A percentile compares a stretch with the other conserved stretches of the same genome.
phyloP scores from a whole-genome alignment of 108 stramenopile genomes.

The Fragilaria radians region DNA sequence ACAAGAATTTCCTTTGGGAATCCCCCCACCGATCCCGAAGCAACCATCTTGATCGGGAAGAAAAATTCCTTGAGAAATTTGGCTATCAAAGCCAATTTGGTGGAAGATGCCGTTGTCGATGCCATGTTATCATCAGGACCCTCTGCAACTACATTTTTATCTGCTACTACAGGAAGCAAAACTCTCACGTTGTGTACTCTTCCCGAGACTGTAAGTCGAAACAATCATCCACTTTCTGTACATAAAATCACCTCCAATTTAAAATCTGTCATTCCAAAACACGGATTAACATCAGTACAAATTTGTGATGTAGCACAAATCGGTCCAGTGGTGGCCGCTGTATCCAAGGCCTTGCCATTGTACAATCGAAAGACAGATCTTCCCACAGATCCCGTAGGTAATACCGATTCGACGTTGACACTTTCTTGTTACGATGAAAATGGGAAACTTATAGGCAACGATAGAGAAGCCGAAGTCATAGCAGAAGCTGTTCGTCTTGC shows the following conservation, averaged over 20 bases:
- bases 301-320: slow-evolving; percentile 17
- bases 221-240: slow-evolving; percentile 64
- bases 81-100: not conserved
- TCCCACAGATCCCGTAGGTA: not conserved
- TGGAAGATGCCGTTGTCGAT: not conserved
- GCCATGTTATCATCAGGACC: slow-evolving; percentile 1
- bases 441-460: slow-evolving; percentile 18
- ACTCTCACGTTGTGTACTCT: slow-evolving; percentile 20
- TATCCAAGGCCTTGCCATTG: slow-evolving; percentile 62
- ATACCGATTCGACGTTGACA: not conserved
- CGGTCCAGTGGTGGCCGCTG: slow-evolving; percentile 23
- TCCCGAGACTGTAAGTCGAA: slow-evolving; percentile 38
- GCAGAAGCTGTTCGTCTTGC: slow-evolving; percentile 51
- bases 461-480: slow-evolving; percentile 20
- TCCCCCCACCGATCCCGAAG: not conserved
- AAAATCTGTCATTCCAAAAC: slow-evolving; percentile 15
- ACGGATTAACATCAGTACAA: slow-evolving; percentile 14
- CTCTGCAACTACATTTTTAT: not conserved
- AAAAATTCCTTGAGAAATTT: not conserved
- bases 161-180: not conserved
- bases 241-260: slow-evolving; percentile 43
- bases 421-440: slow-evolving; percentile 23
- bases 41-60: slow-evolving; percentile 1
- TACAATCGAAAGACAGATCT: slow-evolving; percentile 38
- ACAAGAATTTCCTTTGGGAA: not conserved